Evolutionary conservation across 2,329 filamentous ascomycete species (phyloP).

Genomic region (Whalleya microplaca): DNA sequence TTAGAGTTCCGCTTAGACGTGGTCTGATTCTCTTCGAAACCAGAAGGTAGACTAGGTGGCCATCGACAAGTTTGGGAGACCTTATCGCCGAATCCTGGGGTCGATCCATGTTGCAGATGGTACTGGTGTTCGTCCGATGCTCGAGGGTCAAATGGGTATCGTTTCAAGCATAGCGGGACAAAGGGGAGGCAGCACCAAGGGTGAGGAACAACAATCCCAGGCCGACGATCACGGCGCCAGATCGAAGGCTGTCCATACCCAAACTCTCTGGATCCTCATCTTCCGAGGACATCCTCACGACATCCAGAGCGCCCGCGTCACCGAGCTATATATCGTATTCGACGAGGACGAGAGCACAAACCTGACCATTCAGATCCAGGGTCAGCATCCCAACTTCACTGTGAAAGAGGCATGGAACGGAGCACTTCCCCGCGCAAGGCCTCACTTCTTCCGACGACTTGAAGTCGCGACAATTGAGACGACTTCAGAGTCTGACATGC

Average conservation of each 20-base stretch:
- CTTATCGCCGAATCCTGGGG: conserved; percentile 9
- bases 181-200: conserved; percentile 20
- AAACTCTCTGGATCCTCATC: conserved; percentile 38
- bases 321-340: conserved; percentile 35
- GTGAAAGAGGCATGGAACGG: conserved; percentile 33
- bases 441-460: conserved; percentile 34
- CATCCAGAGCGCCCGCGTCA: conserved; percentile 34
- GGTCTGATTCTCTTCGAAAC: conserved; percentile 18
- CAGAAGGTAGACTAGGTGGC: conserved; percentile 17
- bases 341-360: conserved; percentile 35
- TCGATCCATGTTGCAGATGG: conserved; percentile 9
- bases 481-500: conserved; percentile 25
- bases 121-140: conserved; percentile 15
- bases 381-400: conserved; percentile 31
- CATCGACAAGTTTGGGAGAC: conserved; percentile 10
- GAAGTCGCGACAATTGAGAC: conserved; percentile 32
- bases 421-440: conserved; percentile 30
- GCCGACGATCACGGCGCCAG: conserved; percentile 15
- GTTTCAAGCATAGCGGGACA: conserved; percentile 22
- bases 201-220: conserved; percentile 21
- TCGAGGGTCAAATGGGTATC: conserved; percentile 26
- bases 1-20: conserved; percentile 16
- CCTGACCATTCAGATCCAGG: conserved; percentile 36
- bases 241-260: conserved; percentile 25
- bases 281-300: conserved; percentile 37